Evolutionary conservation across 352 stramenopile genomes (phyloP), one percentile per base, ranked within the genome.

Genomic region (Globisporangium cylindrosporum): DNA sequence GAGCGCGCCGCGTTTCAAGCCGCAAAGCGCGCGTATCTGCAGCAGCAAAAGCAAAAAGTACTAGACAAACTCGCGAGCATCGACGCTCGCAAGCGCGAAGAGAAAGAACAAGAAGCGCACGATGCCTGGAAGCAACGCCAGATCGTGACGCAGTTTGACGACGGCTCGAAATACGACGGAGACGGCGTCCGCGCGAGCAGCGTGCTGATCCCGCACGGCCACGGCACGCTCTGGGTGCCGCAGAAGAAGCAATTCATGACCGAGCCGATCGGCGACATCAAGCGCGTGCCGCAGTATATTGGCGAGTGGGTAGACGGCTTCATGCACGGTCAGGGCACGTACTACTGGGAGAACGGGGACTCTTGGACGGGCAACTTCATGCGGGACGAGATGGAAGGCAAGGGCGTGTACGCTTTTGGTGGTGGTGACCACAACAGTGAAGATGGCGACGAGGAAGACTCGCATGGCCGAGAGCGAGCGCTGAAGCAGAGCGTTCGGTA

Each of bases 91-190:
- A 65, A 78, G 38, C 73, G 71, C 54, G 69, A 79, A 2, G 62
- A 84, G 12, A 49, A 76, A 29, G 74, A 86, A 36, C 70, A 66
- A 14, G 43, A 68, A 1, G 79, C 74, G 0, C 63, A 77, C 20
- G 67, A 82, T 14, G 73, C 68, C 1, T 88, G 81, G 81, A 70
- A 67, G 55, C 62, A 59, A 15, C 73, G 81, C 24, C 79, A 90
- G 67, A 86, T 90, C 41, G 73, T 88, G 24, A 88, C 81, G 55
- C 77, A 80, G n/a, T 88, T 81, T 22, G 73, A 85, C 18, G 78
- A 92, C 53, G 81, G 84, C 64, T 80, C 69, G 62, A 92, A 92
- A 70, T 92, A 90, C 61, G 81, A 90, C 24, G 84, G 84, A 7
- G 81, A 89, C 65, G 81, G 81, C 41, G 58, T 86, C 56, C 69